Conservation (phyloP, 1,284 basidiomycete genomes). For the Fomitopsis betulina region DNA sequence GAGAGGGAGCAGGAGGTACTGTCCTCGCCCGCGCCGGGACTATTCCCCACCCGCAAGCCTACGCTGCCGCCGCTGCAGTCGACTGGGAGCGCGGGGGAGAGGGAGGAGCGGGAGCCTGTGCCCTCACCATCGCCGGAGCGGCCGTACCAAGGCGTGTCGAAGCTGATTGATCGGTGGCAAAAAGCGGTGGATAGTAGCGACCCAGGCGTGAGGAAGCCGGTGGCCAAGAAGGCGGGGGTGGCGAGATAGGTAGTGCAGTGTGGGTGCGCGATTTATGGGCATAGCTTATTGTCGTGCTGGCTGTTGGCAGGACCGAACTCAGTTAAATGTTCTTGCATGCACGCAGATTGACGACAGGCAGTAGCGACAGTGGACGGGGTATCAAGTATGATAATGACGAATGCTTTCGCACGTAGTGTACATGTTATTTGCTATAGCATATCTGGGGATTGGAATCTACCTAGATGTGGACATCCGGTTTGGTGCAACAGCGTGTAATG, state of each 20-base stretch:
- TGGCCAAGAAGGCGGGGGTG: slow-evolving; percentile 13
- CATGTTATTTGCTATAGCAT: slow-evolving; percentile 1
- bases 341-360: background rate
- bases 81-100: slow-evolving; percentile 1
- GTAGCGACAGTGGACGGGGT: background rate
- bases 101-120: slow-evolving; percentile 13
- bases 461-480: background rate
- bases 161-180: slow-evolving; percentile 81
- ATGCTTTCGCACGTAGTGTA: slow-evolving; percentile 1
- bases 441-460: background rate
- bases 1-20: background rate
- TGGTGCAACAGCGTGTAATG: background rate
- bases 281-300: background rate
- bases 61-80: slow-evolving; percentile 1
- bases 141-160: slow-evolving; percentile 76
- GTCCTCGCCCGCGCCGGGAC: slow-evolving; percentile 1
- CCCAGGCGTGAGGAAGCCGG: slow-evolving; percentile 12
- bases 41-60: slow-evolving; percentile 7
- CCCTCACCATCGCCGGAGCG: slow-evolving; percentile 64
- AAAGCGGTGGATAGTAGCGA: slow-evolving; percentile 65
- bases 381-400: background rate
- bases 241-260: slow-evolving; percentile 7
- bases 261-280: background rate
- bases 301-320: background rate
- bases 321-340: background rate